Base-by-base conservation (phyloP, 163 green algal species). In the Volvox carteri region DNA sequence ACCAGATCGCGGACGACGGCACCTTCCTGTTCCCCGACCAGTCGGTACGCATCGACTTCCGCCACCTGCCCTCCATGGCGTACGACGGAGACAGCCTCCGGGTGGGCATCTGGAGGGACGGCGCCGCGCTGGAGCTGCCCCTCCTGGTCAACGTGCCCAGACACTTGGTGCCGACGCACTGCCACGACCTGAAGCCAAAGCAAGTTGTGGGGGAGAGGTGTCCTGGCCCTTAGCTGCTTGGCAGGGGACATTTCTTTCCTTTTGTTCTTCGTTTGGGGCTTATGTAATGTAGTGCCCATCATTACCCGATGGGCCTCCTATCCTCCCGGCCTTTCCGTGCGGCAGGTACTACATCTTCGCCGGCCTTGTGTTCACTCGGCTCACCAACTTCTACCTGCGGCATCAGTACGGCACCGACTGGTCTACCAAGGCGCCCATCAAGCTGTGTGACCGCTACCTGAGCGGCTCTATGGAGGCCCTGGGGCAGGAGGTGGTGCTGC, bases 21-120 rank as follows among this genome's bases (percentile, higher is more conserved):
- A 92, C 90, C 58, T 88, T 92, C 30, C 75, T 90, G 48, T 91
- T 52, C 52, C 74, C 74, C 35, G 78, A 62, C 52, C 83, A 87
- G 33, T 37, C 54, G 1, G 92, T 94, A 75, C 89, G 92, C 78
- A 94, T 95, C 83, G 90, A 93, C 88, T 95, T 95, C 90, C 70
- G 88, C 14, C 92, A 95, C 87, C 85, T 95, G 37, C 73, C 92
- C 39, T 85, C 79, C 42, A 90, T 93, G 77, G 65, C 80, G 23
- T 93, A 92, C 85, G 48, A 92, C 28, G 93, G 93, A 1, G 92
- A 95, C 37, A 41, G 41, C 41, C 44, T 88, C 16, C 60, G 44
- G 83, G 70, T 58, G 37, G 46, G 70, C 60, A 88, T 95, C 33
- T 94, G 92, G 87, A 87, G 92, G n/a, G 86, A 93, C 44, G 92